Base-by-base conservation (phyloP, 768 basidiomycete species). In the Cystobasidium tubakii region DNA sequence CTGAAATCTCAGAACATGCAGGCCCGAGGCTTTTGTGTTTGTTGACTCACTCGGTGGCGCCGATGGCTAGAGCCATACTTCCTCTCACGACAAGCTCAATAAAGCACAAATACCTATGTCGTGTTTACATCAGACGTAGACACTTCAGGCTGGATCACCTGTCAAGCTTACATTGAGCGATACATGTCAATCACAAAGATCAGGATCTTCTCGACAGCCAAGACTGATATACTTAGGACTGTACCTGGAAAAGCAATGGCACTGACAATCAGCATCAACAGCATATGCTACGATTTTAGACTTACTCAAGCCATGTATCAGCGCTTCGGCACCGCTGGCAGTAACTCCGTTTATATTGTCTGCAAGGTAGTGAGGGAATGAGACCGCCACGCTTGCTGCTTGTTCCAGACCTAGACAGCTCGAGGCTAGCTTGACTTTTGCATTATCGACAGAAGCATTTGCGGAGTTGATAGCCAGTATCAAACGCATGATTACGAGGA, bases 61-160 rank as follows among this genome's bases (percentile, higher is more conserved):
- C 84, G 63, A 96, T 91, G 57, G 96, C 83, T 69, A 97, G 82
- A 29, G 87, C 85, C 65, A 99, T 83, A 6, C 86, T 88, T 21
- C 92, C 92, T 33, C 88, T 85, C 12, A 99, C 87, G 27, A 90
- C 87, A 54, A 98, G 85, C 81, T 98, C 92, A 76, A 96, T 83
- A 77, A 96, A 92, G 81, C 95, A 99, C 66, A 99, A 85, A 79
- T 95, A 88, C 44, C 66, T 67, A 25, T 29, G 13, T 15, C 23
- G 6, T 23, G 27, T 9, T 12, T 23, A 27, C 23, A 23, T 60
- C 57, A 60, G 57, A 15, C 23, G 6, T n/a, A n/a, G n/a, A n/a
- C n/a, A n/a, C n/a, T n/a, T n/a, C n/a, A n/a, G n/a, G n/a, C n/a
- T n/a, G n/a, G n/a, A n/a, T n/a, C 34, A 36, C 33, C 12, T 17